Evolutionary conservation across 202 grass and related monocot genomes (phyloP), one percentile per base, ranked within the genome.

Genomic region (Sporobolus alterniflorus): DNA sequence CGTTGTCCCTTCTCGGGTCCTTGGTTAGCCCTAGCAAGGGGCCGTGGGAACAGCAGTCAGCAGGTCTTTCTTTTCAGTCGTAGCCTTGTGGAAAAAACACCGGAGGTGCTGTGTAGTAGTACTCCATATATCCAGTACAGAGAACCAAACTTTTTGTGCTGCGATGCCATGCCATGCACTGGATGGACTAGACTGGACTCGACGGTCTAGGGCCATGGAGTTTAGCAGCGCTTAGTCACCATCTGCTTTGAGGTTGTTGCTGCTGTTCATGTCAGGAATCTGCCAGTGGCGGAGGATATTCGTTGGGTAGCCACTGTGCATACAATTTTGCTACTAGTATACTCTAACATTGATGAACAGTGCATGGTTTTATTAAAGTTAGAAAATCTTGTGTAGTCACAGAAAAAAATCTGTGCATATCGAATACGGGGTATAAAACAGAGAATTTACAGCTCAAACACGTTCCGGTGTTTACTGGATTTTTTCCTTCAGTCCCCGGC

Each of bases 221-320:
- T 46, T 40, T 25, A 70, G 25, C 65, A 30, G n/a, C 24, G 78
- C 55, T 61, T 36, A 60, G 61, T 51, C 42, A 76, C 6, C 71
- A 64, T 43, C 55, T 41, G 21, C 84, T 80, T 74, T 69, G 71
- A 62, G 69, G 47, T 11, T 15, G 82, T 49, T 48, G 51, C 43
- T 36, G 74, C 36, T 8, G 36, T 71, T 62, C 3, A 26, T 73
- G 67, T 83, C 74, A 83, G 68, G 73, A 83, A 88, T 88, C n/a
- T n/a, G n/a, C n/a, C n/a, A n/a, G n/a, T n/a, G n/a, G n/a, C n/a
- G n/a, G n/a, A n/a, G n/a, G n/a, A n/a, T n/a, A n/a, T n/a, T n/a
- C n/a, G n/a, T n/a, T n/a, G n/a, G n/a, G n/a, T n/a, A n/a, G n/a
- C n/a, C n/a, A n/a, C n/a, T n/a, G n/a, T n/a, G n/a, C n/a, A n/a